Evolutionary conservation across 169 alveolate species (phyloP).

Genomic region (Cyclospora cayetanensis): DNA sequence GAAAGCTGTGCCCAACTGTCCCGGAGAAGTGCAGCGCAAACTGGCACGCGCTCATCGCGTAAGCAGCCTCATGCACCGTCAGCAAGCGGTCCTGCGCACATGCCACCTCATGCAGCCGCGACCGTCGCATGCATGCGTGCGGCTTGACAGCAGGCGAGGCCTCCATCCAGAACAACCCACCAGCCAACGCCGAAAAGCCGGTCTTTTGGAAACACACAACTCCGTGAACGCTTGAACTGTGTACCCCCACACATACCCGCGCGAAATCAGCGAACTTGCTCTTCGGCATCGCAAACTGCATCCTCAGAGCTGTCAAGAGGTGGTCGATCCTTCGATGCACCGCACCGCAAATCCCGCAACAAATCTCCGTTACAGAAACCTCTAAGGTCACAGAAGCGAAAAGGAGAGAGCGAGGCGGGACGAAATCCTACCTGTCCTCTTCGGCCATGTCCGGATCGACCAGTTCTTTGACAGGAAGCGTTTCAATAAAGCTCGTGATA

Average conservation of each 20-base stretch:
- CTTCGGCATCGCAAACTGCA: slow-evolving; percentile 42
- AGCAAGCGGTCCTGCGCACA: slow-evolving; percentile 71
- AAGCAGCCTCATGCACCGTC: slow-evolving; percentile 74
- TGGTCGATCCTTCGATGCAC: slow-evolving; percentile 4
- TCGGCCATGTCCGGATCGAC: not conserved
- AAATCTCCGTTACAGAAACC: slow-evolving; percentile 42
- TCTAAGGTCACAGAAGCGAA: too few relatives aligned
- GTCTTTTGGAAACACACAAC: too few relatives aligned
- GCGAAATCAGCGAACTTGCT: slow-evolving; percentile 46
- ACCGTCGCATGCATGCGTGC: not conserved
- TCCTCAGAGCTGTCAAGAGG: slow-evolving; percentile 14
- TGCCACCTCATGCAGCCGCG: not conserved
- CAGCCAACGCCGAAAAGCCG: too few relatives aligned
- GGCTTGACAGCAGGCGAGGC: not conserved
- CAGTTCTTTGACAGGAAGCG: slow-evolving; percentile 71
- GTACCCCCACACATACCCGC: slow-evolving; percentile 44
- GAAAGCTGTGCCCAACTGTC: slow-evolving; percentile 80
- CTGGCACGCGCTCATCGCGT: slow-evolving; percentile 74
- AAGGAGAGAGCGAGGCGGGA: not conserved
- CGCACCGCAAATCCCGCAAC: not conserved
- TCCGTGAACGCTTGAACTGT: not conserved
- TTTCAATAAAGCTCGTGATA: slow-evolving; percentile 74
- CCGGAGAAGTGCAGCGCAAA: slow-evolving; percentile 81
- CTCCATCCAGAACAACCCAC: not conserved
- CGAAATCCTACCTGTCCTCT: not conserved